These are phyloP conservation scores for Vanrija sp. DNA, from an alignment of 1,284 basidiomycete species.

Conservation along the genomic window DNA sequence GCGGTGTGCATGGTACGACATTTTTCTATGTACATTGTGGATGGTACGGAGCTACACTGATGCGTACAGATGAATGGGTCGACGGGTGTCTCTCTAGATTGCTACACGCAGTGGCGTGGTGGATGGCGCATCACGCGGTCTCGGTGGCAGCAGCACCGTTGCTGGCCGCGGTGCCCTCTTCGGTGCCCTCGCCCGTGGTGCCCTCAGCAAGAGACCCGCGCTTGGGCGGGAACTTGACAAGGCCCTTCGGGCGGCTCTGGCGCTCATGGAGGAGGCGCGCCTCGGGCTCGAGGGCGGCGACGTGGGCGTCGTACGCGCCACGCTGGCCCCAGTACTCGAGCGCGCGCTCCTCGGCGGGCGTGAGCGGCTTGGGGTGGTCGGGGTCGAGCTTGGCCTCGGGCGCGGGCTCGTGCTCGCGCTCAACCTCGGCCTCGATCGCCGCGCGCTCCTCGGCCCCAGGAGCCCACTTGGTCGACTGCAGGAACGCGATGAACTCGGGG, in stretches of 20 bases:
- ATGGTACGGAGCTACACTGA: too few species aligned
- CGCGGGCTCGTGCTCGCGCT: neutral
- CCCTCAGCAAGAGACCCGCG: too few species aligned
- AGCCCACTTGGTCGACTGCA: too few species aligned
- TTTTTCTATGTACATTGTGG: too few species aligned
- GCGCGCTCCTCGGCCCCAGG: too few species aligned
- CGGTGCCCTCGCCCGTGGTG: neutral
- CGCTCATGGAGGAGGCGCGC: neutral
- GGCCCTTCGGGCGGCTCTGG: neutral
- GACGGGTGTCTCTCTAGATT: neutral
- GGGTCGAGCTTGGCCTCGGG: constrained; percentile 9
- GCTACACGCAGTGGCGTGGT: neutral
- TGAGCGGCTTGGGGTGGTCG: constrained; percentile 14
- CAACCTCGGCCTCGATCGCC: too few species aligned
- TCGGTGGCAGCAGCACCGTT: neutral
- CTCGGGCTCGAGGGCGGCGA: neutral
- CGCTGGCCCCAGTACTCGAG: constrained; percentile 24
- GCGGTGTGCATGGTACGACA: neutral
- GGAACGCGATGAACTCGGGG: too few species aligned
- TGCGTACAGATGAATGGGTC: too few species aligned
- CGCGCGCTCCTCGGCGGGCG: constrained; percentile 6
- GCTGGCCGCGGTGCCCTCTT: neutral
- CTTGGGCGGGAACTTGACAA: neutral
- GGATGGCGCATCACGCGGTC: neutral
- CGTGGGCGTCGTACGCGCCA: constrained; percentile 10